Conservation (phyloP, 805 yeast species). For the Candida suzukii region DNA sequence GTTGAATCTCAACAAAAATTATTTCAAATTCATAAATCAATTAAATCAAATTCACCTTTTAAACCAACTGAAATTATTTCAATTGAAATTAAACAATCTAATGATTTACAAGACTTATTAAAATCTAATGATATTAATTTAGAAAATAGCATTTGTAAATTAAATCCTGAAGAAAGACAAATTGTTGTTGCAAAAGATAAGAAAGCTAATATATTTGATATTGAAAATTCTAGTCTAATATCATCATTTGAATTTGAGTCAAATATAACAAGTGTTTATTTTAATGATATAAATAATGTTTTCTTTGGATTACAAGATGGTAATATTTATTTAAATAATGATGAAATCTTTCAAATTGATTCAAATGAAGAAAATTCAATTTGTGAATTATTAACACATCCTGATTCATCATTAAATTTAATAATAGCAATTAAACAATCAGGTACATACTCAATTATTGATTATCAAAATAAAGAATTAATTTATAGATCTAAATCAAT, state of each 20-base stretch:
- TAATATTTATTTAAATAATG: not conserved
- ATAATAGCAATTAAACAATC: not conserved
- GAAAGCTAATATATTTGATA: no score
- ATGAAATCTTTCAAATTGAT: not conserved
- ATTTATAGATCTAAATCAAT: not conserved
- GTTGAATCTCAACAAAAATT: slow-evolving; percentile 11
- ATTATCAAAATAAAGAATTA: not conserved
- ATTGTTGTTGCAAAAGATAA: no score
- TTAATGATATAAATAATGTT: no score
- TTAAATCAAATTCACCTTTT: not conserved
- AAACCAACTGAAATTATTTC: slow-evolving; percentile 6
- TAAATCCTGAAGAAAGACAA: no score
- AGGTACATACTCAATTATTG: not conserved
- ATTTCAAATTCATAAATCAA: slow-evolving; percentile 12
- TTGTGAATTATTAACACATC: not conserved
- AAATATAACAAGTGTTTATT: not conserved
- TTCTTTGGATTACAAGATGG: not conserved
- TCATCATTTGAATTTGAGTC: not conserved
- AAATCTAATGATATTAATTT: not conserved
- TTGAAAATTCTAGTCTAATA: no score
- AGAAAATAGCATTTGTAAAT: no score
- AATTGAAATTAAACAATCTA: not conserved
- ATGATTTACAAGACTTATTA: not conserved
- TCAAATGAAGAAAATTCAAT: not conserved
- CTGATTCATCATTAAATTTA: not conserved